These are phyloP conservation scores for Pestalotiopsis sp. DNA, from an alignment of 2,329 filamentous ascomycete genomes.

Conservation along the genomic window DNA sequence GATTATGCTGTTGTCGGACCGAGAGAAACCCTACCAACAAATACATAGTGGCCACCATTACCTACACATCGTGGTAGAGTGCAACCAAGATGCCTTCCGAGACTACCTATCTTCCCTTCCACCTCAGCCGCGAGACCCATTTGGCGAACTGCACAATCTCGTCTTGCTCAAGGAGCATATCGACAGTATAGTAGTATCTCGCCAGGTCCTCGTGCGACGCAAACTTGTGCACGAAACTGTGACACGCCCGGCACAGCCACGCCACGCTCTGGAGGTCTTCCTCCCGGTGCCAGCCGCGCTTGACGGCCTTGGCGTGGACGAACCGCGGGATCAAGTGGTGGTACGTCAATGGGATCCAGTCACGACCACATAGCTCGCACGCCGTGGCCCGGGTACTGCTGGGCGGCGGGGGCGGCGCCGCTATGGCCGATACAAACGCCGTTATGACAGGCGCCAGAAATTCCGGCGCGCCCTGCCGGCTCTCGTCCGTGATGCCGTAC, in stretches of 20 bases:
- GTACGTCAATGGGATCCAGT: conserved; percentile 76
- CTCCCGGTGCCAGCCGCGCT: conserved; percentile 75
- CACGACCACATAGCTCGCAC: conserved; percentile 77
- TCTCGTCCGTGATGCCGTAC: conserved; percentile 61
- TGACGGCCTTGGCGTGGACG: conserved; percentile 74
- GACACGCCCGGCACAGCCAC: conserved; percentile 83
- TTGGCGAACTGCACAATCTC: conserved; percentile 70
- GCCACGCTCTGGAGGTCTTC: conserved; percentile 78
- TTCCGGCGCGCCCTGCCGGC: conserved; percentile 42
- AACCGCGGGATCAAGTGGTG: conserved; percentile 83
- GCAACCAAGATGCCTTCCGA: too few relatives aligned
- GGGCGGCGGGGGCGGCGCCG: conserved; percentile 64
- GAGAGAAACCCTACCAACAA: too few relatives aligned
- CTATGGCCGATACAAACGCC: conserved; percentile 59
- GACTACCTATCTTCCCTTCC: conserved; percentile 54
- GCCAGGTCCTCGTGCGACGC: conserved; percentile 78
- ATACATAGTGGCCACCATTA: too few relatives aligned
- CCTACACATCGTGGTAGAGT: too few relatives aligned
- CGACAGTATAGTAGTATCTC: conserved; percentile 70
- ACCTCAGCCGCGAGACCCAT: conserved; percentile 74
- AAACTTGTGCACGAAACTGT: conserved; percentile 78
- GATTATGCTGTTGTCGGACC: too few relatives aligned
- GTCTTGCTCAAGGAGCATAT: conserved; percentile 66
- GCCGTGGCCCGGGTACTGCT: conserved; percentile 50
- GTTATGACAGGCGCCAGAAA: conserved; percentile 66